phyloP scores from a whole-genome alignment of 2,329 filamentous ascomycete genomes.

The Penicillium nordicum region DNA sequence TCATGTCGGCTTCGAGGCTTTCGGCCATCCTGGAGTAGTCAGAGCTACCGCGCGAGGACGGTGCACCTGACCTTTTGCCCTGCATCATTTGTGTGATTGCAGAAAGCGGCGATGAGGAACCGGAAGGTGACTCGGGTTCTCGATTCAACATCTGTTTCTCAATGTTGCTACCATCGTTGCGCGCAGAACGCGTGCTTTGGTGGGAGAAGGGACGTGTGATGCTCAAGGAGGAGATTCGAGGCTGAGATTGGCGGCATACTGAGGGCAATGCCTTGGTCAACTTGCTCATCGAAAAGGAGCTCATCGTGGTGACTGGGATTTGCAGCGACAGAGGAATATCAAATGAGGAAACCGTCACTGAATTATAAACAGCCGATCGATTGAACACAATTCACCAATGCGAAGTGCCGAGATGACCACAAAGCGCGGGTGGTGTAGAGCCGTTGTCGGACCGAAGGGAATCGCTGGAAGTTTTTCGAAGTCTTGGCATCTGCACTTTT shows the following conservation, averaged over 20 bases:
- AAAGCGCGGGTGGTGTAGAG: slow-evolving; percentile 7
- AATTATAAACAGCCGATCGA: not conserved
- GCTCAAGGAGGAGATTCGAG: slow-evolving; percentile 18
- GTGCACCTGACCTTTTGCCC: slow-evolving; percentile 19
- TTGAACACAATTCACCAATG: slow-evolving; percentile 3
- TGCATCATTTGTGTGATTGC: slow-evolving; percentile 34
- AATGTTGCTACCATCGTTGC: slow-evolving; percentile 20
- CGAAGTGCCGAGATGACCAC: not conserved
- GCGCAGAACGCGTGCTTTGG: slow-evolving; percentile 11
- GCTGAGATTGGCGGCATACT: slow-evolving; percentile 28
- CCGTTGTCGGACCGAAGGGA: slow-evolving; percentile 28
- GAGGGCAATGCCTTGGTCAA: slow-evolving; percentile 34
- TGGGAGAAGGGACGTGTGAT: slow-evolving; percentile 33
- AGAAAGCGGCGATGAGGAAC: slow-evolving; percentile 26
- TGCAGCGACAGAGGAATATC: not conserved
- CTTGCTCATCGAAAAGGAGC: slow-evolving; percentile 30
- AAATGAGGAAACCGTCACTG: not conserved
- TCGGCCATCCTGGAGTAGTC: slow-evolving; percentile 34
- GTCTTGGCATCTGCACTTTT: slow-evolving; percentile 40
- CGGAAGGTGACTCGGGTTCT: slow-evolving; percentile 15
- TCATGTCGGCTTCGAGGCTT: slow-evolving; percentile 35
- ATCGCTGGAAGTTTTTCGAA: slow-evolving; percentile 36
- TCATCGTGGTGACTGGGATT: slow-evolving; percentile 28
- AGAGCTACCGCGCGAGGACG: slow-evolving; percentile 19
- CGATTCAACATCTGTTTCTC: slow-evolving; percentile 31